Conservation (phyloP, 2,329 filamentous ascomycete species). For the Alternaria sp. region DNA sequence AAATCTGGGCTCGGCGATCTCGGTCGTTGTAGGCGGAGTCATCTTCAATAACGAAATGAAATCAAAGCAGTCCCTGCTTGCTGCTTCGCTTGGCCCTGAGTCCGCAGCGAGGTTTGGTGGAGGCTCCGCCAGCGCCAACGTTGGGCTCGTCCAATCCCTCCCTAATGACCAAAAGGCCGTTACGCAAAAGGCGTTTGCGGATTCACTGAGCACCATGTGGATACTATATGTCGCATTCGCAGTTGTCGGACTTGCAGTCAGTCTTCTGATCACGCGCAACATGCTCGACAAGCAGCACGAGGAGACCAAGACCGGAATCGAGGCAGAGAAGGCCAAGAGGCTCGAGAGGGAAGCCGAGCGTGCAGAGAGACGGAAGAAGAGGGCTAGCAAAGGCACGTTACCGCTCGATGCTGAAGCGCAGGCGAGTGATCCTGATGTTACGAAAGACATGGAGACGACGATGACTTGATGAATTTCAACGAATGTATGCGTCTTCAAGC, state of each 20-base stretch:
- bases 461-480: constrained; percentile 11
- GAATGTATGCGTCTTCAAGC: constrained; percentile 6
- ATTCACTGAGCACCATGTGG: constrained; percentile 59
- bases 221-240: constrained; percentile 58
- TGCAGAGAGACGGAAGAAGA: constrained; percentile 41
- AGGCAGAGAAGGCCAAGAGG: constrained; percentile 53
- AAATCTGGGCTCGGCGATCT: constrained; percentile 72
- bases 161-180: constrained; percentile 56
- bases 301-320: constrained; percentile 61
- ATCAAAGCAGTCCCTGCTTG: constrained; percentile 60
- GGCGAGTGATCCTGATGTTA: constrained; percentile 1
- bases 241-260: constrained; percentile 50
- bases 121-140: constrained; percentile 67
- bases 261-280: constrained; percentile 55
- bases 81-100: constrained; percentile 60
- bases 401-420: constrained; percentile 29
- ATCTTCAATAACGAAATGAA: constrained; percentile 80
- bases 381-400: constrained; percentile 33
- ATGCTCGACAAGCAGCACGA: constrained; percentile 54
- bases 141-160: constrained; percentile 64
- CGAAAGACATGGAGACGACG: constrained; percentile 13
- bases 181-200: constrained; percentile 55
- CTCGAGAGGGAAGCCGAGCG: constrained; percentile 48
- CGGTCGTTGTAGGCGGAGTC: constrained; percentile 77
- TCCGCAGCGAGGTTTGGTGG: constrained; percentile 65